Conservation (phyloP, 345 rosid species). For the Eucalyptus leucophloia region DNA sequence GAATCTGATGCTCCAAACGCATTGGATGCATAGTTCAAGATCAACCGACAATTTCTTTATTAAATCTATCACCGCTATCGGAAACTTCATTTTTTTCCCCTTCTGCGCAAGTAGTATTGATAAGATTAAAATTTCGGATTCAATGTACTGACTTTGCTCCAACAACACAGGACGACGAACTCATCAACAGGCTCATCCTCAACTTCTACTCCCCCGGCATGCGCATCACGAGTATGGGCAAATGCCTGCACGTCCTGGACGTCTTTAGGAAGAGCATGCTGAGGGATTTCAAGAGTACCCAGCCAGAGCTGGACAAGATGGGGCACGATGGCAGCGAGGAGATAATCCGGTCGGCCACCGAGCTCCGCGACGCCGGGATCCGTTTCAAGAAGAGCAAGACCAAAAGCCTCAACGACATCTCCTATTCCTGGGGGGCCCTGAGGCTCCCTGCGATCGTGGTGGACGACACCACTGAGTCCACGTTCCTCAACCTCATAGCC, state of each 20-base stretch:
- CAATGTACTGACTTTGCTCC: not conserved
- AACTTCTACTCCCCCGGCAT: not conserved
- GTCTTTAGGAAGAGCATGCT: not conserved
- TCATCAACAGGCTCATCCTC: not conserved
- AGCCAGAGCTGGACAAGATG: not conserved
- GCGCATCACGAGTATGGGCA: not conserved
- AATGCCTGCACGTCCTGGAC: conserved; percentile 1
- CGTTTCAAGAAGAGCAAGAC: not conserved
- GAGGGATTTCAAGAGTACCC: not conserved
- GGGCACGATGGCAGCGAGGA: not conserved
- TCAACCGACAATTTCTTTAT: not conserved
- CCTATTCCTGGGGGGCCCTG: not conserved
- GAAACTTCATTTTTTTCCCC: not conserved
- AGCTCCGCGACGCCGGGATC: not conserved
- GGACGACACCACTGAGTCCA: not conserved
- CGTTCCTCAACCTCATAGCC: conserved; percentile 4
- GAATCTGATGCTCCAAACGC: not conserved
- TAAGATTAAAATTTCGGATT: not conserved
- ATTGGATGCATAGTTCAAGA: not conserved
- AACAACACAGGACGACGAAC: not conserved
- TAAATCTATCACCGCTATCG: not conserved
- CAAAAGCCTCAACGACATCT: not conserved
- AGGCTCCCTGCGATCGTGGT: not conserved
- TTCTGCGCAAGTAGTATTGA: not conserved
- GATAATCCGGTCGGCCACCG: not conserved